Evolutionary conservation across 1,284 basidiomycete species (phyloP).

Genomic region (Naganishia liquefaciens): DNA sequence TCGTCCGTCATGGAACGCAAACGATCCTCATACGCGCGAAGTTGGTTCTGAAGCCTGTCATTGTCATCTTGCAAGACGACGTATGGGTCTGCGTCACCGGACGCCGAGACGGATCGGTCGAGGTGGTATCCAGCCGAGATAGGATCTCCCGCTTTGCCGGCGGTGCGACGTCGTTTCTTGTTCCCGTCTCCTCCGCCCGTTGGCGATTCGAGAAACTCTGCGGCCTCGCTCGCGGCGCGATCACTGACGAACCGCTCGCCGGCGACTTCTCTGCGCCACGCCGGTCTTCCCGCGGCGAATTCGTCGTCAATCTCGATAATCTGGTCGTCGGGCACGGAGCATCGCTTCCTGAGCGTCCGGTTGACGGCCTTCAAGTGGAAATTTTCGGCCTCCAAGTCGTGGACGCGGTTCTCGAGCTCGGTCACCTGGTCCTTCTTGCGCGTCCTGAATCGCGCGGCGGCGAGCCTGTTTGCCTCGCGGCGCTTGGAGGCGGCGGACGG

Average conservation of each 20-base stretch:
- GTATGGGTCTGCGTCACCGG: conserved; percentile 20
- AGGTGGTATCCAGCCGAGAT: conserved; percentile 9
- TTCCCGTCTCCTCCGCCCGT: neutral
- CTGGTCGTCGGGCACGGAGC: conserved; percentile 7
- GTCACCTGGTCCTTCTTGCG: conserved; percentile 40
- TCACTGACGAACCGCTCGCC: conserved; percentile 26
- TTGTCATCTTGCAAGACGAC: conserved; percentile 20
- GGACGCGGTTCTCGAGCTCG: conserved; percentile 36
- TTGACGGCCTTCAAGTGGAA: conserved; percentile 32
- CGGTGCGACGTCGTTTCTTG: conserved; percentile 10
- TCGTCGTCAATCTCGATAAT: conserved; percentile 20
- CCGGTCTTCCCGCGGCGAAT: conserved; percentile 26
- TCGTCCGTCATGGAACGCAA: conserved; percentile 32
- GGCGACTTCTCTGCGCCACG: conserved; percentile 28
- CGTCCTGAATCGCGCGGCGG: conserved; percentile 37
- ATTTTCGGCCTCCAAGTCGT: conserved; percentile 36
- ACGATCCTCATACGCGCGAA: conserved; percentile 31
- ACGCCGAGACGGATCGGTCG: conserved; percentile 28
- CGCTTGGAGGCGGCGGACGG: conserved; percentile 32
- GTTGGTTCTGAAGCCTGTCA: conserved; percentile 22
- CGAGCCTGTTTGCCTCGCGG: conserved; percentile 37
- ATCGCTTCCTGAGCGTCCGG: conserved; percentile 25
- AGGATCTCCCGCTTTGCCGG: neutral
- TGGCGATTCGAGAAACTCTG: conserved; percentile 5
- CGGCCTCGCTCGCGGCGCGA: conserved; percentile 14